Evolutionary conservation across 148 eudicot species (phyloP), one percentile per base, ranked within the genome.

Genomic region (Beta vulgaris): DNA sequence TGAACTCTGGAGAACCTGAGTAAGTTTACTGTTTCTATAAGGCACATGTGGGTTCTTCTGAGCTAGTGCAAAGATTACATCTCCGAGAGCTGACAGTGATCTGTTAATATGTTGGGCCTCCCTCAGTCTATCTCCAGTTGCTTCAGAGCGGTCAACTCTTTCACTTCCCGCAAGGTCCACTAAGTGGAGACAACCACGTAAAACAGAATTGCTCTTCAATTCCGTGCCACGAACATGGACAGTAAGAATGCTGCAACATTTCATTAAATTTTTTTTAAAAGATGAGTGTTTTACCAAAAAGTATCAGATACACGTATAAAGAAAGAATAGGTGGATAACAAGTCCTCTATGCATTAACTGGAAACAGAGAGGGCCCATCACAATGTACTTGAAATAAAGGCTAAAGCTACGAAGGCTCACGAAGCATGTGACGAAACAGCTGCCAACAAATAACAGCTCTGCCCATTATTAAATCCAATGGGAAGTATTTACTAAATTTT

Each of bases 111-210:
- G 96, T 55, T 95, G 98, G 36, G 98, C 99, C 86, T 95, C 99
- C 63, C 86, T 76, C 70, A 95, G 82, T 75, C 99, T 84, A 60
- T 95, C 99, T 42, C 99, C 99, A 15, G 89, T 89, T 78, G 89
- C 99, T 80, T 92, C 99, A 70, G 97, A 92, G 26, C 96, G 92
- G 73, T 92, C 99, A 32, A 95, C 97, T 80, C 99, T 88, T 86
- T 95, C 99, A 82, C 99, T 95, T 69, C 99, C 99, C 40, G 99
- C 99, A 55, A 95, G 92, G 82, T 95, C 99, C 57, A 95, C 97
- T 86, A 95, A 83, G 87, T 92, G 99, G 36, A 95, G 90, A 84
- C 91, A 85, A 44, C 99, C 99, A n/a, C 96, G 97, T 73, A 91
- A 69, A 80, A 85, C 76, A 51, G 91, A 87, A 80, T 87, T 89